These are phyloP conservation scores for Furcasterigmium sp. DNA, from an alignment of 2,329 filamentous ascomycete species.

Conservation along the genomic window DNA sequence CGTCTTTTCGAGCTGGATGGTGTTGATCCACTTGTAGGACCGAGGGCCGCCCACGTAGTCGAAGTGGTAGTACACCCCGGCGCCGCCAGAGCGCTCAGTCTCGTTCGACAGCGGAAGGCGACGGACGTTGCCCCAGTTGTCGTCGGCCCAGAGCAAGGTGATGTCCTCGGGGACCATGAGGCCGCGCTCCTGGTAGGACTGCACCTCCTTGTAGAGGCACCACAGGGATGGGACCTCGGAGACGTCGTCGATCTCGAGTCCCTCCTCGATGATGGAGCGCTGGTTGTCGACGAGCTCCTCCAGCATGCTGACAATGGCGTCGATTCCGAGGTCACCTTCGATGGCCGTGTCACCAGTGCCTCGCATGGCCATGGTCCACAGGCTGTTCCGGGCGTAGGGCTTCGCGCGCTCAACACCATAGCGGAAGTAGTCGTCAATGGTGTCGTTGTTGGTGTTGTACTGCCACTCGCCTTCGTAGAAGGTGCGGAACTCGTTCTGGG, in stretches of 20 bases:
- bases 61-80: slow-evolving; percentile 61
- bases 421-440: slow-evolving; percentile 62
- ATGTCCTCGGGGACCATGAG: slow-evolving; percentile 57
- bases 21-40: slow-evolving; percentile 58
- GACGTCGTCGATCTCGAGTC: slow-evolving; percentile 44
- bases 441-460: slow-evolving; percentile 64
- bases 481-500: slow-evolving; percentile 49
- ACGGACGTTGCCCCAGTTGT: slow-evolving; percentile 64
- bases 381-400: slow-evolving; percentile 57
- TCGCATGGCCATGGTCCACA: slow-evolving; percentile 68
- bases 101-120: slow-evolving; percentile 57
- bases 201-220: slow-evolving; percentile 72
- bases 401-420: slow-evolving; percentile 62
- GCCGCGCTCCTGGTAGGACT: slow-evolving; percentile 61
- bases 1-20: slow-evolving; percentile 55
- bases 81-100: slow-evolving; percentile 52
- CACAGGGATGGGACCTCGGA: slow-evolving; percentile 60
- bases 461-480: slow-evolving; percentile 60
- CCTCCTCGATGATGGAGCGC: slow-evolving; percentile 49
- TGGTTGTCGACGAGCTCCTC: slow-evolving; percentile 57
- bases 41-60: slow-evolving; percentile 45
- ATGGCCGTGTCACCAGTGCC: slow-evolving; percentile 63
- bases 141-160: slow-evolving; percentile 63
- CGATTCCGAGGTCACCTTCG: slow-evolving; percentile 40
- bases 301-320: slow-evolving; percentile 53